Evolutionary conservation across 2,329 filamentous ascomycete genomes (phyloP).

Genomic region (Colletotrichum sansevieriae): DNA sequence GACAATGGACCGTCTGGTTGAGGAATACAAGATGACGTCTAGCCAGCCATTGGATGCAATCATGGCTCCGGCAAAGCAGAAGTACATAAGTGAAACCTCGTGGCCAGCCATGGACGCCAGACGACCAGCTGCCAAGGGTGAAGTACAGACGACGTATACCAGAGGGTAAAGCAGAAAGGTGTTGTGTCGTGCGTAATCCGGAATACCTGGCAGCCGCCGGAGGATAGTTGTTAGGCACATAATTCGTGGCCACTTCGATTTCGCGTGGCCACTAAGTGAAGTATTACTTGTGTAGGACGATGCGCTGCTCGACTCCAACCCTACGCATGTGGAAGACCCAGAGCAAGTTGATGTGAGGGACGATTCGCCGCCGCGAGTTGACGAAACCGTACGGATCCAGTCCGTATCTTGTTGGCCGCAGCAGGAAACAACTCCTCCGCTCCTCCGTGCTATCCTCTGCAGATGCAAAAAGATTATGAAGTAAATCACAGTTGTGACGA

Average conservation of each 20-base stretch:
- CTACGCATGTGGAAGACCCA: not conserved
- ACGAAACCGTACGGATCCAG: slow-evolving; percentile 42
- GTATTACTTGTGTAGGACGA: slow-evolving; percentile 1
- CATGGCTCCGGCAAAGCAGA: slow-evolving; percentile 70
- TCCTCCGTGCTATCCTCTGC: slow-evolving; percentile 45
- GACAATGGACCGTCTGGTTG: slow-evolving; percentile 65
- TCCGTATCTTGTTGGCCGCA: not conserved
- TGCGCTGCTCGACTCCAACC: not conserved
- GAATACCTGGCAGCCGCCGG: slow-evolving; percentile 19
- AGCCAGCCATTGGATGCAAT: slow-evolving; percentile 69
- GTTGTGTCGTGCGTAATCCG: slow-evolving; percentile 55
- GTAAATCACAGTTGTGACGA: slow-evolving; percentile 56
- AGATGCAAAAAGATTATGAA: slow-evolving; percentile 56
- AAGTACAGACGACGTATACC: slow-evolving; percentile 77
- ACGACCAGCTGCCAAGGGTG: slow-evolving; percentile 74
- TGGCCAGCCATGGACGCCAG: slow-evolving; percentile 72
- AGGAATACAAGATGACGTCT: slow-evolving; percentile 67
- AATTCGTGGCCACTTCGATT: not conserved
- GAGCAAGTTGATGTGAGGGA: not conserved
- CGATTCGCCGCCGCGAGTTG: slow-evolving; percentile 43
- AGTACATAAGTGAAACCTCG: slow-evolving; percentile 65
- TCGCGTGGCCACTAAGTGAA: not conserved
- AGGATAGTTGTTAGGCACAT: slow-evolving; percentile 14
- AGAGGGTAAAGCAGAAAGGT: slow-evolving; percentile 76
- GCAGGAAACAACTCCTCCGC: slow-evolving; percentile 22